Base-by-base conservation (phyloP, 2,329 filamentous ascomycete species). In the Penicillium fuscoglaucum region DNA sequence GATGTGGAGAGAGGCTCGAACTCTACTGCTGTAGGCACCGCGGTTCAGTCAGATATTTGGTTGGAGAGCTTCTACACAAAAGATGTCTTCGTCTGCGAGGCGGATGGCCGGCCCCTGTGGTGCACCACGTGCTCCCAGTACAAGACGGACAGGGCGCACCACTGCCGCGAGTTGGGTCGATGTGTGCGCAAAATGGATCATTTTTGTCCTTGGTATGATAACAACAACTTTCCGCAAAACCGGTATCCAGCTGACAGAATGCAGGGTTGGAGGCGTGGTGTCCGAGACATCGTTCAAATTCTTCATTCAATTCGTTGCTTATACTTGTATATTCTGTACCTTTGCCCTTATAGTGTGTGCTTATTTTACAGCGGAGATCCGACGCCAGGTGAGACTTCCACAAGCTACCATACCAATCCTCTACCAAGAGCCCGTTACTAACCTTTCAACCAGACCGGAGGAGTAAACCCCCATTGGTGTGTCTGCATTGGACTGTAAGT, bases 121-220 rank as follows among this genome's bases (percentile, higher is more conserved):
- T 99, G 93, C 76, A 87, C 87, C 4, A 84, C 85, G 52, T 99
- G 93, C 72, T 84, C 84, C 56, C 90, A 89, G 63, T 96, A 90
- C 86, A 98, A 97, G 74, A 87, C 90, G 0, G 93, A 97, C 69
- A 84, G 93, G 4, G 84, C 89, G 2, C 92, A 96, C 72, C 93
- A 98, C 74, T 96, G 90, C 69, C 87, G 87, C 52, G 90, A 96
- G 70, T 79, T 95, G 13, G 86, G 86, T 50, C 83, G 91, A 44
- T 98, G 93, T 70, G 89, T 96, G 24, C 79, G 84, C 41, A 95
- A 95, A 69, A 95, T 97, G 89, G 93, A 98, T 63, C 93, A 98
- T 71, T 95, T 93, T 68, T 99, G 95, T 70, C 95, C 93, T 0
- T 98, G 87, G 86, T 82, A 73, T 37, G 19, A 31, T 52, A 24